A percentile compares a stretch with the other conserved stretches of the same genome.
phyloP scores from a whole-genome alignment of 768 basidiomycete species.

The Lentinula guzmanii region DNA sequence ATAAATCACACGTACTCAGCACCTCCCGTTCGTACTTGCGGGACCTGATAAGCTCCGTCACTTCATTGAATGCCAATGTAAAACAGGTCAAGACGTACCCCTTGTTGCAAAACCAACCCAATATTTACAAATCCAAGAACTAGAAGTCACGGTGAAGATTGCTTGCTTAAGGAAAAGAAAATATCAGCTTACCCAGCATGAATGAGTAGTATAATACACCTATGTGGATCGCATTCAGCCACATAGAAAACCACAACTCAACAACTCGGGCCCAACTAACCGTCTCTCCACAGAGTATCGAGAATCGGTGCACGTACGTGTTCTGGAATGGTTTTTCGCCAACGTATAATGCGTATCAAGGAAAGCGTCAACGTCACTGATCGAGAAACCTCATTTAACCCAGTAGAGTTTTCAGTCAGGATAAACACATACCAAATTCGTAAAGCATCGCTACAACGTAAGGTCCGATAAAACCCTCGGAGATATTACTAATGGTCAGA shows the following conservation, averaged over 20 bases:
- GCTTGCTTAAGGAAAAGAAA: neutral
- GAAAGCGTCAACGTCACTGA: conserved; percentile 13
- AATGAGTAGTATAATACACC: conserved; percentile 13
- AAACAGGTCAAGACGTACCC: conserved; percentile 3
- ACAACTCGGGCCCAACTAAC: conserved; percentile 3
- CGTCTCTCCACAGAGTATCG: conserved; percentile 14
- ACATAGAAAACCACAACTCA: neutral
- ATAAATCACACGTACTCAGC: conserved; percentile 10
- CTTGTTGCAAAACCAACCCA: conserved; percentile 11
- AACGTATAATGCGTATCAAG: conserved; percentile 11
- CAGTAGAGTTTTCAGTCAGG: neutral
- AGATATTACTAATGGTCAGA: conserved; percentile 10
- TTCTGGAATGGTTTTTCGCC: conserved; percentile 10
- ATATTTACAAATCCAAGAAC: conserved; percentile 14
- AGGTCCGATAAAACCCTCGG: conserved; percentile 9
- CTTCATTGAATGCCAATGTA: too few species aligned
- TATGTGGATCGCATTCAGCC: neutral
- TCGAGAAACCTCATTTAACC: neutral
- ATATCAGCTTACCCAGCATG: conserved; percentile 10
- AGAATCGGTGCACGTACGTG: conserved; percentile 11
- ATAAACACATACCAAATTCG: conserved; percentile 10
- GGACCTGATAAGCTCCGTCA: neutral
- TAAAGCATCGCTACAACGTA: conserved; percentile 14
- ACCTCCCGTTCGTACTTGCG: conserved; percentile 13
- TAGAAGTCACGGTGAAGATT: neutral